phyloP scores from a whole-genome alignment of 2,329 filamentous ascomycete genomes.

The Colletotrichum viniferum region DNA sequence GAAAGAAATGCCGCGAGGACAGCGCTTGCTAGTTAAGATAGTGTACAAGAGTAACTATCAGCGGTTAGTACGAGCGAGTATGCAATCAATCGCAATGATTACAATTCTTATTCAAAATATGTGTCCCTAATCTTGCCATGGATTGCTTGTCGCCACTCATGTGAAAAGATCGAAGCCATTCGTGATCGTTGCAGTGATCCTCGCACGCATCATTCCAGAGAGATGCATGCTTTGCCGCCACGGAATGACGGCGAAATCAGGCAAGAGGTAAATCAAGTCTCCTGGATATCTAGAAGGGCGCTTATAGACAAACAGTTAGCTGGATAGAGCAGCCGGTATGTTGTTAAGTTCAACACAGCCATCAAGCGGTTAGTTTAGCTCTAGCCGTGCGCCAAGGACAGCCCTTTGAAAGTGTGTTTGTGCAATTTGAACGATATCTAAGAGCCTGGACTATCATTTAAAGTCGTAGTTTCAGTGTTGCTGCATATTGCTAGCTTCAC shows the following conservation, averaged over 20 bases:
- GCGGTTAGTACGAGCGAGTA: not conserved
- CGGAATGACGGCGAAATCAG: not conserved
- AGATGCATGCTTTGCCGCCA: not conserved
- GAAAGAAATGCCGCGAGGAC: not conserved
- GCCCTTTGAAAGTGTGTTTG: rapidly evolving
- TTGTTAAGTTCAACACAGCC: rapidly evolving
- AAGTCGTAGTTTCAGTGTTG: not conserved
- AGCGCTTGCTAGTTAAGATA: not conserved
- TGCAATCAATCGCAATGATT: not conserved
- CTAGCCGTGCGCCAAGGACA: not conserved
- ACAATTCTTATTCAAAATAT: not conserved
- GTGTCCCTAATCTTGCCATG: not conserved
- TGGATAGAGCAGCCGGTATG: not conserved
- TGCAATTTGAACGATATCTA: not conserved
- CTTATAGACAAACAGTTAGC: not conserved
- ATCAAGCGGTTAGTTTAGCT: not conserved
- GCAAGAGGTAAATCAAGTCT: not conserved
- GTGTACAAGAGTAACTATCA: not conserved
- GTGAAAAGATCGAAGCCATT: not conserved
- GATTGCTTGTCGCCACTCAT: rapidly evolving
- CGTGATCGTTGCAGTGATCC: not conserved
- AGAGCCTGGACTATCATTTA: not conserved
- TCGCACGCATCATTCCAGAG: not conserved
- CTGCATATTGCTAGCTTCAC: rapidly evolving
- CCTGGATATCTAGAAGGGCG: rapidly evolving